phyloP scores from a whole-genome alignment of 1,284 basidiomycete species.

The Dichomitus squalens region DNA sequence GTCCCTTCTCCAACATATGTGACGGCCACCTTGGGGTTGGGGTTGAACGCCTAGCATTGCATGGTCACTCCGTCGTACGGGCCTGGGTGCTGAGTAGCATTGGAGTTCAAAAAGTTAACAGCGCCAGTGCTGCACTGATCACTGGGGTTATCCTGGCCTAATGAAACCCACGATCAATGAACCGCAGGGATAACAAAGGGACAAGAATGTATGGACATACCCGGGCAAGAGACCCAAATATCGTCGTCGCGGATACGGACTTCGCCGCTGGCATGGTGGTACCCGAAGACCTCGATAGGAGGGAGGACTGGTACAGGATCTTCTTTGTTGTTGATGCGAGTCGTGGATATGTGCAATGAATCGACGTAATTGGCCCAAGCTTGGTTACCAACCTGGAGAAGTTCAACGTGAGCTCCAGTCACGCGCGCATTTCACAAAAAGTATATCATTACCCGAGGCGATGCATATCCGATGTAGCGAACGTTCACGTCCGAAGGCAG shows the following conservation, averaged over 20 bases:
- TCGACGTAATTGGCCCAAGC: slow-evolving; percentile 61
- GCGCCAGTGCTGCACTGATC: slow-evolving; percentile 55
- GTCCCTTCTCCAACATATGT: too few species aligned
- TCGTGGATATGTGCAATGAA: slow-evolving; percentile 38
- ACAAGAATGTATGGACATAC: slow-evolving; percentile 28
- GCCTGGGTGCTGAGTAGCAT: slow-evolving; percentile 49
- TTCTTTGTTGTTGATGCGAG: slow-evolving; percentile 32
- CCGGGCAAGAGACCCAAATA: slow-evolving; percentile 49
- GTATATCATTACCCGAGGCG: slow-evolving; percentile 49
- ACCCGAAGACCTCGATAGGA: slow-evolving; percentile 48
- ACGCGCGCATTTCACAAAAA: not conserved
- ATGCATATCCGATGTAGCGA: slow-evolving; percentile 44
- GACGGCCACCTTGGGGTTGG: too few species aligned
- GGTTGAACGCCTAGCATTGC: too few species aligned
- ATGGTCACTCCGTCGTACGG: slow-evolving; percentile 62
- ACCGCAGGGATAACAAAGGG: not conserved
- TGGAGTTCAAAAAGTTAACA: slow-evolving; percentile 49
- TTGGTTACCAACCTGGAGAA: slow-evolving; percentile 58
- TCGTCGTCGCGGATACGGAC: slow-evolving; percentile 52
- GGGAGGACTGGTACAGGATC: slow-evolving; percentile 29
- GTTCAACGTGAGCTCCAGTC: not conserved
- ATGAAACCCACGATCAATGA: not conserved
- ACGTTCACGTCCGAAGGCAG: slow-evolving; percentile 39
- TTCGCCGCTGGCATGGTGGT: slow-evolving; percentile 58
- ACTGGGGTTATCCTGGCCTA: slow-evolving; percentile 58